phyloP scores from a whole-genome alignment of 345 rosid species.

The Cardamine occulta region DNA sequence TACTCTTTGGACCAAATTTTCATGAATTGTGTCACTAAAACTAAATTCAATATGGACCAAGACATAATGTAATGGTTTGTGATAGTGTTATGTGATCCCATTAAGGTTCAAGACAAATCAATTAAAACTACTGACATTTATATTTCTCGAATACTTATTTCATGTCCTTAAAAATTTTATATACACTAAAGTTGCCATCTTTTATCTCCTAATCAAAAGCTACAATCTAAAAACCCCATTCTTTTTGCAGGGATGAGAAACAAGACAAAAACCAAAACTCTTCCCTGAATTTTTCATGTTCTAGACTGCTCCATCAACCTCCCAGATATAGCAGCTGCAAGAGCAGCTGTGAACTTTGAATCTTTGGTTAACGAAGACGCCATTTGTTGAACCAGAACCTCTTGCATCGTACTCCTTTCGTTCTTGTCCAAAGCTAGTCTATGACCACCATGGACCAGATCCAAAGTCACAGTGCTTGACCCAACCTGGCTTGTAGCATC shows the following conservation, averaged over 20 bases:
- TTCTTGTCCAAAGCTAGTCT: conserved; percentile 40
- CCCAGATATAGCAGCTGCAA: conserved; percentile 81
- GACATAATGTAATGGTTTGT: background rate
- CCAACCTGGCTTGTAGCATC: conserved; percentile 43
- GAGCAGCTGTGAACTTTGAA: conserved; percentile 76
- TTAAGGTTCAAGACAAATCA: background rate
- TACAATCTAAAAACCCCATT: background rate
- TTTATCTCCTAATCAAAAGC: conserved; percentile 23
- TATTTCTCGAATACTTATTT: conserved; percentile 3
- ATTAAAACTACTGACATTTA: background rate
- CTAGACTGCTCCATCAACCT: conserved; percentile 52
- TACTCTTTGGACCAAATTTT: background rate
- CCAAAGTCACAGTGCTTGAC: conserved; percentile 42
- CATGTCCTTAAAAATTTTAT: conserved; percentile 12
- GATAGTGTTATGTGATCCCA: background rate
- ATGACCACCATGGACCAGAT: conserved; percentile 44
- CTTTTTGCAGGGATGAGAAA: conserved; percentile 17
- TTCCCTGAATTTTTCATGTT: conserved; percentile 28
- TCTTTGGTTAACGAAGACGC: conserved; percentile 77
- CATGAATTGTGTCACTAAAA: background rate
- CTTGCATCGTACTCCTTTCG: conserved; percentile 48
- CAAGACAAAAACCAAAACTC: conserved; percentile 14
- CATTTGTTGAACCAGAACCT: conserved; percentile 75
- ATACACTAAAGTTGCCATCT: conserved; percentile 32
- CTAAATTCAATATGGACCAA: background rate